phyloP scores from a whole-genome alignment of 2,329 filamentous ascomycete genomes.

The Penicillium frequentans region DNA sequence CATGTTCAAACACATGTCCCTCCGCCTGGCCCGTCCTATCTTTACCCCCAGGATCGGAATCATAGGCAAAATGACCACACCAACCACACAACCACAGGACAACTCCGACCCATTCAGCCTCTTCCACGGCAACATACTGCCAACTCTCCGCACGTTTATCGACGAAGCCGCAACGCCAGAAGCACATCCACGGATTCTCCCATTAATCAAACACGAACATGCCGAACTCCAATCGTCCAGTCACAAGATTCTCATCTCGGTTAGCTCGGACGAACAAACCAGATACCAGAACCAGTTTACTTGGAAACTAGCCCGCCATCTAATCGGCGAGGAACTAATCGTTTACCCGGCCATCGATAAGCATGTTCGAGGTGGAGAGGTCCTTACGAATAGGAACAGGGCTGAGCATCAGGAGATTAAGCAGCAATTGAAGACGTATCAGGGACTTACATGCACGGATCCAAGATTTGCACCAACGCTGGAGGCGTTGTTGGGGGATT shows the following conservation, averaged over 20 bases:
- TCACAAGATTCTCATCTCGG: constrained; percentile 43
- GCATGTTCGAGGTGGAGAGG: constrained; percentile 45
- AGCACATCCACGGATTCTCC: constrained; percentile 27
- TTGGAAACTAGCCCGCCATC: constrained; percentile 55
- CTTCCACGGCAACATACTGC: neutral
- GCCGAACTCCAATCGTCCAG: constrained; percentile 44
- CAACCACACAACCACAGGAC: neutral
- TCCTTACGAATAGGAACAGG: constrained; percentile 51
- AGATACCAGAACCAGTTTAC: constrained; percentile 54
- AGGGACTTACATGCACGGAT: constrained; percentile 44
- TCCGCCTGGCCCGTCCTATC: neutral
- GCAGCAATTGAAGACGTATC: constrained; percentile 51
- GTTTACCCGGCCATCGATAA: constrained; percentile 57
- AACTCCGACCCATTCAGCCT: neutral
- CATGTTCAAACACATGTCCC: neutral
- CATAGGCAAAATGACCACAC: neutral
- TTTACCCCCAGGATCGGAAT: neutral
- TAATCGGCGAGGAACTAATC: constrained; percentile 53
- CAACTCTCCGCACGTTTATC: neutral
- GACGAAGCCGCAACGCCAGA: constrained; percentile 2
- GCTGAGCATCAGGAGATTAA: constrained; percentile 56
- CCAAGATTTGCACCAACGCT: constrained; percentile 46
- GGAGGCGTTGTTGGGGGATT: constrained; percentile 43
- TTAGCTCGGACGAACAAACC: constrained; percentile 45
- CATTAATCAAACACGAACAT: constrained; percentile 46